phyloP scores from a whole-genome alignment of 257 asterid species.

The Solanum stenotomum region DNA sequence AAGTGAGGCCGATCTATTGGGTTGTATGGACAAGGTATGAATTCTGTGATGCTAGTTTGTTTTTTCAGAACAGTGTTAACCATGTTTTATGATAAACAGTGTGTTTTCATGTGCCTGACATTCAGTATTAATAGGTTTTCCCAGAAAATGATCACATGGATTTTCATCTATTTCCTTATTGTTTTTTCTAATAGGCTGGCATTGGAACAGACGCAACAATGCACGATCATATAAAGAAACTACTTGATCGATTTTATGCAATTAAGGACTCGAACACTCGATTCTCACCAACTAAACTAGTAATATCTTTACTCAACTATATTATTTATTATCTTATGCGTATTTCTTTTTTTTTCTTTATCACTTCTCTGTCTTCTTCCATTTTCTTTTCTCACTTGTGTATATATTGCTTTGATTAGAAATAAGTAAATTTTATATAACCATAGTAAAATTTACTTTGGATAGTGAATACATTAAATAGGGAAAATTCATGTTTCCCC shows the following conservation, averaged over 20 bases:
- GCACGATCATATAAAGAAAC: constrained; percentile 98
- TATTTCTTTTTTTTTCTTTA: not conserved
- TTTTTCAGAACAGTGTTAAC: not conserved
- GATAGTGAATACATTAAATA: not conserved
- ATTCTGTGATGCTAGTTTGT: not conserved
- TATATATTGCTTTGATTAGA: constrained; percentile 9
- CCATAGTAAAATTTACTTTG: not conserved
- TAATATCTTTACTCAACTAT: constrained; percentile 15
- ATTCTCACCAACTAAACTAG: constrained; percentile 88
- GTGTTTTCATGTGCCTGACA: not conserved
- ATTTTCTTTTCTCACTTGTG: not conserved
- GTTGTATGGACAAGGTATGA: constrained; percentile 92
- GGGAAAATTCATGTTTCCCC: not conserved
- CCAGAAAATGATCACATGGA: not conserved
- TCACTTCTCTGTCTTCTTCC: not conserved
- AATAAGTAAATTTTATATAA: not conserved
- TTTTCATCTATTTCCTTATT: not conserved
- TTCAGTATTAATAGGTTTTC: not conserved
- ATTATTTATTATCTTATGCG: not conserved
- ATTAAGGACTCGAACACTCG: constrained; percentile 75
- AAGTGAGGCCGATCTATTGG: constrained; percentile 92
- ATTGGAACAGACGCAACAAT: constrained; percentile 98
- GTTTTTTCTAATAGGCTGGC: constrained; percentile 47
- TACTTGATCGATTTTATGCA: constrained; percentile 91
- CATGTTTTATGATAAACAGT: not conserved